phyloP scores from a whole-genome alignment of 2,329 filamentous ascomycete species.

The Nemania serpens region DNA sequence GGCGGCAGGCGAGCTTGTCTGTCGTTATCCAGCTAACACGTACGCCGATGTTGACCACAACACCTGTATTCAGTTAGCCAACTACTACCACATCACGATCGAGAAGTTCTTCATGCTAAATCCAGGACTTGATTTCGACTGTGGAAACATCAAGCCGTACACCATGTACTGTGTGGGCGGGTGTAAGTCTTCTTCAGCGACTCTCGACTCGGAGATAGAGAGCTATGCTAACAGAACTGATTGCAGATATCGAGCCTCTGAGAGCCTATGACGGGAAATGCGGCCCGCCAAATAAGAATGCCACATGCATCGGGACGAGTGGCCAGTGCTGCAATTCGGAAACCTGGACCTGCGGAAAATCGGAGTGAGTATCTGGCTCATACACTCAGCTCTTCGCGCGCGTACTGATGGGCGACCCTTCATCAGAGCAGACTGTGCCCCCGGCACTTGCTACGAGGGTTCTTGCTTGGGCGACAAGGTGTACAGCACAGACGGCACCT shows the following conservation, averaged over 20 bases:
- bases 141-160: background rate
- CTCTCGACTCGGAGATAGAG: background rate
- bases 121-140: background rate
- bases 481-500: background rate
- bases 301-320: background rate
- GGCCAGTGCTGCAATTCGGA: background rate
- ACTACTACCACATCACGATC: background rate
- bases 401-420: background rate
- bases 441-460: slow-evolving; percentile 1
- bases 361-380: background rate
- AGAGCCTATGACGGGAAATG: background rate
- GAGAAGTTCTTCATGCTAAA: slow-evolving; percentile 4
- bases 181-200: slow-evolving; percentile 3
- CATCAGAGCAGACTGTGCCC: slow-evolving; percentile 5
- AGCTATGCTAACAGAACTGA: background rate
- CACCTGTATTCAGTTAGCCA: background rate
- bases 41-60: background rate
- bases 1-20: background rate
- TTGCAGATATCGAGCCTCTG: background rate
- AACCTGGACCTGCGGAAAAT: slow-evolving; percentile 1
- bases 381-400: background rate
- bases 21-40: background rate
- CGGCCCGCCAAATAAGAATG: slow-evolving; percentile 6
- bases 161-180: background rate
- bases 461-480: background rate